Base-by-base conservation (phyloP, 2,329 filamentous ascomycete genomes). In the Cytospora leucostoma region DNA sequence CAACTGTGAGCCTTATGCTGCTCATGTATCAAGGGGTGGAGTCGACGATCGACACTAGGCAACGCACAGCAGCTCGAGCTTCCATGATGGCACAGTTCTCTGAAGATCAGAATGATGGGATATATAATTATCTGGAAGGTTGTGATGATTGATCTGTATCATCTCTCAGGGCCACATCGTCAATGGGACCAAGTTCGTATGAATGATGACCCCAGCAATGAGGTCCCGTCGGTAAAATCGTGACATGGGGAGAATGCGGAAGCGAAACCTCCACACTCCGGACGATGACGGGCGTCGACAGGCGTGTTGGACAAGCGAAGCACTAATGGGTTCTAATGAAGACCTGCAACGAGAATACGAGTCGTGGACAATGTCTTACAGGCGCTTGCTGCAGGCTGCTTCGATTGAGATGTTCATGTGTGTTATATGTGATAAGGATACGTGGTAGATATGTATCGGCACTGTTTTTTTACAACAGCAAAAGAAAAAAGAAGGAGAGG, bases 1-100 rank as follows among this genome's bases (percentile, higher is more conserved):
- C 40, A 27, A 15, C 15, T 15, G 58, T 66, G 4, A 66, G 62
- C 33, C 17, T 37, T 34, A 33, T 37, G 47, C 13, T 19, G 34
- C 47, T 11, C 5, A 52, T 27, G 47, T 13, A 21, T 21, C 40
- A 34, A 27, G 34, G 15, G 12, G 35, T 35, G 35, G 40, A 15
- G 35, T n/a, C 10, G 17, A 27, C 27, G 4, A 27, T 27, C 27
- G 27, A 27, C 27, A 27, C 13, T 17, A 4, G n/a, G 27, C 7
- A 1, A 51, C 64, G 51, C 38, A 66, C 65, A 53, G 55, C 55
- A 50, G 65, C 65, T 55, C 56, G 52, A 51, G 62, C 63, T 50
- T 66, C 65, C 65, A 66, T 66, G 58, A 27, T 49, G 64, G 49
- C 32, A n/a, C 33, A n/a, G 17, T 13, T 33, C 7, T 60, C 15